phyloP scores from a whole-genome alignment of 164 flowering plant species.

The Euptelea pleiosperma region DNA sequence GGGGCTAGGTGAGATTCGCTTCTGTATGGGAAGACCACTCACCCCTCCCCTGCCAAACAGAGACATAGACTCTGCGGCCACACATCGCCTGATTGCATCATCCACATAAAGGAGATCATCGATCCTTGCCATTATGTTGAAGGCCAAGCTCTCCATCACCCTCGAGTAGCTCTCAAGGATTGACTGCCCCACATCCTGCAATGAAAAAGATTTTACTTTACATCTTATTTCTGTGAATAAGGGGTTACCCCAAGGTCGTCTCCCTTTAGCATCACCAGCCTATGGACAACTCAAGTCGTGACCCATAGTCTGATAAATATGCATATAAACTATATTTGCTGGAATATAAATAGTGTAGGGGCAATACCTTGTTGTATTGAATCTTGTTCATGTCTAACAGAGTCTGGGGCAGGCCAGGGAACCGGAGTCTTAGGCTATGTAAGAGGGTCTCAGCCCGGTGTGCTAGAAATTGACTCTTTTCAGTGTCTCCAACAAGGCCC shows the following conservation, averaged over 20 bases:
- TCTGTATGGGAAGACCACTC: conserved; percentile 35
- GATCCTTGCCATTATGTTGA: conserved; percentile 68
- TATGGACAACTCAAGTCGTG: no score
- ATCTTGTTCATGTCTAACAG: conserved; percentile 75
- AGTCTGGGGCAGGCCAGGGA: conserved; percentile 76
- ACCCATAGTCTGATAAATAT: no score
- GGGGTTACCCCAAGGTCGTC: no score
- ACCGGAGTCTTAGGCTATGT: conserved; percentile 47
- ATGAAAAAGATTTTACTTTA: background rate
- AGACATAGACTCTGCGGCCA: conserved; percentile 34
- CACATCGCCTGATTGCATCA: conserved; percentile 47
- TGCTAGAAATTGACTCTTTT: conserved; percentile 44
- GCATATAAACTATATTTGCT: background rate
- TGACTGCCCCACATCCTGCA: conserved; percentile 84
- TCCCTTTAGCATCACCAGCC: no score
- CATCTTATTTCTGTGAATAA: no score
- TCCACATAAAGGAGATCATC: conserved; percentile 73
- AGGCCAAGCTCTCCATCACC: conserved; percentile 78
- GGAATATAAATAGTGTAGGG: background rate
- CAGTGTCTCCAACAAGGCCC: conserved; percentile 43
- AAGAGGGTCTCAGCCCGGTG: conserved; percentile 69
- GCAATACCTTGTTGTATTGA: conserved; percentile 67
- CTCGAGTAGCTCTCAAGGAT: conserved; percentile 92
- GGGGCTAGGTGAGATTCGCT: conserved; percentile 43
- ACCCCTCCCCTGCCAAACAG: conserved; percentile 28